Evolutionary conservation across 495 filamentous ascomycete genomes (phyloP).

Genomic region (Chaetomium tenue): DNA sequence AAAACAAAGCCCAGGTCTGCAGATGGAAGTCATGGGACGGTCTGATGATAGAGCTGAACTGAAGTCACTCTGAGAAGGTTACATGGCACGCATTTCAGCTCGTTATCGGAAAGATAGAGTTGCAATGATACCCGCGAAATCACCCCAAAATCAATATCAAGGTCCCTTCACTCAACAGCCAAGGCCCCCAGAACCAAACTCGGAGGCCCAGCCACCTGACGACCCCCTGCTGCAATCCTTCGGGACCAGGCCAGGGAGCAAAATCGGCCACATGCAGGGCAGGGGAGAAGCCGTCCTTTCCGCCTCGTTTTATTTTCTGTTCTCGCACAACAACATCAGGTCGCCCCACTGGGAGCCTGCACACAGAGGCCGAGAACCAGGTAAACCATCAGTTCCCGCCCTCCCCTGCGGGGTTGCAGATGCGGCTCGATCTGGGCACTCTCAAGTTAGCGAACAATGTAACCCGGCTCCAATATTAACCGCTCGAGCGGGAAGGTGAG

Average conservation of each 20-base stretch:
- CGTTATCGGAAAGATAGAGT: too few relatives aligned
- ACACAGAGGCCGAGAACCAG: neutral
- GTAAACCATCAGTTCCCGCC: neutral
- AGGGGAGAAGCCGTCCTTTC: neutral
- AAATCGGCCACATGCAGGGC: neutral
- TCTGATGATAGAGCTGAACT: neutral
- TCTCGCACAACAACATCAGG: neutral
- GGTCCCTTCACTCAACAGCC: too few relatives aligned
- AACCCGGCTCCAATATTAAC: conserved; percentile 17
- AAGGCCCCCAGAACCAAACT: too few relatives aligned
- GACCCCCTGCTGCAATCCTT: too few relatives aligned
- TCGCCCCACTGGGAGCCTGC: neutral
- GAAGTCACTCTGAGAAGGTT: neutral
- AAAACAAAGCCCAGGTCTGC: neutral
- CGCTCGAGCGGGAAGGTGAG: conserved; percentile 1
- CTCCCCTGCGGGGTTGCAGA: conserved; percentile 15
- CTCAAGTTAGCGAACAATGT: conserved; percentile 13
- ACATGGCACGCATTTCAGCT: too few relatives aligned
- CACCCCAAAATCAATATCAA: too few relatives aligned
- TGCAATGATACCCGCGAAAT: too few relatives aligned
- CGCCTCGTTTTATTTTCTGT: neutral
- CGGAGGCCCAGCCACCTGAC: too few relatives aligned
- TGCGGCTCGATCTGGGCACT: conserved; percentile 16
- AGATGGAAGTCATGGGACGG: neutral
- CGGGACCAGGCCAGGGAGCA: neutral